A percentile compares a stretch with the other conserved stretches of the same genome.
Conservation (phyloP, 352 stramenopile genomes). For the Pythium aquatile region DNA sequence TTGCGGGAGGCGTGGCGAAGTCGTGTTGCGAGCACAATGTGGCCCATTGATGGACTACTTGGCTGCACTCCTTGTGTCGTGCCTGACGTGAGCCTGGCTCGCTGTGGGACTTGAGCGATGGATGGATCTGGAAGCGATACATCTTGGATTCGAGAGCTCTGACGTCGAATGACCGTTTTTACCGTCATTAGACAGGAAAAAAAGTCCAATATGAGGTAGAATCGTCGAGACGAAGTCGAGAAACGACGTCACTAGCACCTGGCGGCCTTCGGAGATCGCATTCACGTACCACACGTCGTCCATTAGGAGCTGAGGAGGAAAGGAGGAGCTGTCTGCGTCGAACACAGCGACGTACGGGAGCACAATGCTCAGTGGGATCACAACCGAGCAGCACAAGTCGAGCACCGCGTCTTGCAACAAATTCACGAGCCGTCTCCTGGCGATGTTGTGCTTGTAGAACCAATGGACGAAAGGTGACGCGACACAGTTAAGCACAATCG, state of each 20-base stretch:
- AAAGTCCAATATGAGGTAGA: constrained; percentile 4
- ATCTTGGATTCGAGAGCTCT: too few relatives aligned
- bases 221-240: constrained; percentile 19
- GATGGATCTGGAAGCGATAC: too few relatives aligned
- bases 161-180: too few relatives aligned
- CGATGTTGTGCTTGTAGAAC: not conserved
- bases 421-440: constrained; percentile 14
- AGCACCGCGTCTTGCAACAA: constrained; percentile 18
- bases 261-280: constrained; percentile 11
- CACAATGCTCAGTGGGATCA: constrained; percentile 26
- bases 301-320: constrained; percentile 1
- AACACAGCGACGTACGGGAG: not conserved
- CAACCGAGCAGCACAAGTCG: constrained; percentile 25
- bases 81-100: too few relatives aligned
- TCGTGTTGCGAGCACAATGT: too few relatives aligned
- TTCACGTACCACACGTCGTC: constrained; percentile 24
- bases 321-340: not conserved
- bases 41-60: too few relatives aligned
- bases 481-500: constrained; percentile 8
- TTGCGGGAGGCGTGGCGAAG: too few relatives aligned
- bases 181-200: too few relatives aligned
- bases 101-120: too few relatives aligned
- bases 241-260: constrained; percentile 22
- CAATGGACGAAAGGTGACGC: constrained; percentile 14
- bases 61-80: too few relatives aligned